These are phyloP conservation scores for Paecilomyces formosus DNA, from an alignment of 2,329 filamentous ascomycete genomes.

Conservation along the genomic window DNA sequence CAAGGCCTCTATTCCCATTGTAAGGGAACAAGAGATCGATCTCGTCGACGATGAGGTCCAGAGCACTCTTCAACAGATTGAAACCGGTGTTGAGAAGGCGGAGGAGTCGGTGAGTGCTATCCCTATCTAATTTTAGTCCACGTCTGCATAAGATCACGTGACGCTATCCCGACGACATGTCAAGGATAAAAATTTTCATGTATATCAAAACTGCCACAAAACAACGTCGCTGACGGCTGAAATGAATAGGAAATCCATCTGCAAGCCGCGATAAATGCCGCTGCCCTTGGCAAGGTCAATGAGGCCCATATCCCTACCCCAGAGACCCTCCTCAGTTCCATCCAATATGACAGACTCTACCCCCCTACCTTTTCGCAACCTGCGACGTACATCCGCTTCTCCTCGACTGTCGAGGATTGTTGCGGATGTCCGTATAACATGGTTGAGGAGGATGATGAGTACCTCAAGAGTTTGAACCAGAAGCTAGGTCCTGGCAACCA, in stretches of 20 bases:
- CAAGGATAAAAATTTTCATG: constrained; percentile 20
- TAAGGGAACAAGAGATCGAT: constrained; percentile 87
- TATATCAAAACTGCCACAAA: constrained; percentile 6
- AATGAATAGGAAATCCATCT: constrained; percentile 79
- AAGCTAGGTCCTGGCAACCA: constrained; percentile 57
- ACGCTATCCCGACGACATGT: constrained; percentile 20
- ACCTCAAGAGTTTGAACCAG: constrained; percentile 75
- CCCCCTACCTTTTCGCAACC: constrained; percentile 72
- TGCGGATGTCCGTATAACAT: constrained; percentile 89
- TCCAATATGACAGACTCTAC: constrained; percentile 88
- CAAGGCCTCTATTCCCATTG: constrained; percentile 78
- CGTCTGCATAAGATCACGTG: constrained; percentile 32
- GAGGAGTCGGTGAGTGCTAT: constrained; percentile 84
- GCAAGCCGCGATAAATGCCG: constrained; percentile 69
- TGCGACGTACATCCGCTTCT: constrained; percentile 92
- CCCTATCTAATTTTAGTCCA: constrained; percentile 22
- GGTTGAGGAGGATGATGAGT: constrained; percentile 81
- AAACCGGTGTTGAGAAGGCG: constrained; percentile 92
- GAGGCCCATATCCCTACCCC: constrained; percentile 62
- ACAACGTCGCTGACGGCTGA: constrained; percentile 12
- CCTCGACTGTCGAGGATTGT: constrained; percentile 94
- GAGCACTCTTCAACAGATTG: constrained; percentile 74
- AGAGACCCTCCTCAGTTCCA: constrained; percentile 53
- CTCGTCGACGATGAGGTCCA: constrained; percentile 78
- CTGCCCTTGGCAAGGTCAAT: constrained; percentile 52